Evolutionary conservation across 108 stramenopile genomes (phyloP), one percentile per base, ranked within the genome.

Genomic region (Discostella stelligeroides): DNA sequence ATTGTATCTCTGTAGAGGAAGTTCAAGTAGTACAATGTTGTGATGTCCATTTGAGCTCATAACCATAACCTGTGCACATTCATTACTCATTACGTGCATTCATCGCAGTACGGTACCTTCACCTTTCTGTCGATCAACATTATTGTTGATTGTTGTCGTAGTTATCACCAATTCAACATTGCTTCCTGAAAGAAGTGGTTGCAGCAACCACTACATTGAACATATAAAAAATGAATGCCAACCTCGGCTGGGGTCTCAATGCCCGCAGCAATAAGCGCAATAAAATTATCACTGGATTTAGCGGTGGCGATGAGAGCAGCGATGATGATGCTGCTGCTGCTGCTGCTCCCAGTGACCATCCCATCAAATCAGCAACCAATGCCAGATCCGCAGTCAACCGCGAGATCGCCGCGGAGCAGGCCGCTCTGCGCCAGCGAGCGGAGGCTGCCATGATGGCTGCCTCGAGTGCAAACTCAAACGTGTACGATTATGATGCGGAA

Each of bases 401-500:
- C 34, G 87, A 88, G 56, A 83, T 92, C 23, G 69, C 66, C 29
- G 45, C 63, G 37, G 88, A 90, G 72, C 92, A 92, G 69, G 85
- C 67, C n/a, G 89, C 88, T 6, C 60, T 90, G 2, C 66, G 89
- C 17, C 60, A 80, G 75, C 71, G 88, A 55, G 87, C 88, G 4
- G 60, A 88, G 63, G 70, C 74, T 28, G 81, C 75, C 61, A 66
- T 81, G 43, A 34, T 34, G 46, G 40, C 63, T 17, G 21, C 66
- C 60, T 57, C 76, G 42, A 54, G 46, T 15, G 51, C 54, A 21
- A 84, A 81, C 43, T 30, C 61, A 9, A 53, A 27, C 5, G 63
- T 80, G 27, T 90, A 80, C 51, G 92, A 90, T 60, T 90, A 87
- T 51, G 92, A 92, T 65, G 89, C 79, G n/a, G 78, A 81, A 24